These are phyloP conservation scores for Metschnikowia anglica DNA, from an alignment of 805 yeast species.

Conservation along the genomic window DNA sequence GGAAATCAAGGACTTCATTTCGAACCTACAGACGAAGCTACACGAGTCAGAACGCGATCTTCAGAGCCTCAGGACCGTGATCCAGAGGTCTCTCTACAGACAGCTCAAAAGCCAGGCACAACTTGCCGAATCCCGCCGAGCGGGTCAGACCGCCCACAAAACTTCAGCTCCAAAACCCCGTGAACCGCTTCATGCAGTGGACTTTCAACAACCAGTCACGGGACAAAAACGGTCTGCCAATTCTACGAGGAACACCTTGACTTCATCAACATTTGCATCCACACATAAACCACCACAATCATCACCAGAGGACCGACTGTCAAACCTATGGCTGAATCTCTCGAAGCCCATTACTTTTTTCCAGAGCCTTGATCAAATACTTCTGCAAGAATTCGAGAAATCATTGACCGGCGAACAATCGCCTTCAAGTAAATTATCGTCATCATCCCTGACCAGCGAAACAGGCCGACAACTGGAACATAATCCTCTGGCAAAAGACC, in stretches of 20 bases:
- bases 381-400: conserved; percentile 61
- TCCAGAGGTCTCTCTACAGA: conserved; percentile 46
- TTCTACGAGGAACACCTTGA: no score
- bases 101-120: conserved; percentile 29
- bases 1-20: conserved; percentile 58
- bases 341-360: conserved; percentile 59
- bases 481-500: no score
- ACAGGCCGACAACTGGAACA: background rate
- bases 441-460: background rate
- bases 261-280: no score
- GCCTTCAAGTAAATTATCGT: background rate
- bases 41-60: conserved; percentile 49
- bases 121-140: background rate
- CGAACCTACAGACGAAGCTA: conserved; percentile 41
- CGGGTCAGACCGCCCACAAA: background rate
- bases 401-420: conserved; percentile 9
- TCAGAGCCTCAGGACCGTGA: conserved; percentile 46
- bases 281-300: no score
- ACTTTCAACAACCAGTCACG: no score
- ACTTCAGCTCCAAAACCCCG: background rate
- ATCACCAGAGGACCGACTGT: conserved; percentile 8
- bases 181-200: background rate
- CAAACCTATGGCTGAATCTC: conserved; percentile 26
- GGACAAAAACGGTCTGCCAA: no score
- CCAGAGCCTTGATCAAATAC: conserved; percentile 65